These are phyloP conservation scores for Nicotiana attenuata DNA, from an alignment of 257 asterid genomes.

Conservation along the genomic window DNA sequence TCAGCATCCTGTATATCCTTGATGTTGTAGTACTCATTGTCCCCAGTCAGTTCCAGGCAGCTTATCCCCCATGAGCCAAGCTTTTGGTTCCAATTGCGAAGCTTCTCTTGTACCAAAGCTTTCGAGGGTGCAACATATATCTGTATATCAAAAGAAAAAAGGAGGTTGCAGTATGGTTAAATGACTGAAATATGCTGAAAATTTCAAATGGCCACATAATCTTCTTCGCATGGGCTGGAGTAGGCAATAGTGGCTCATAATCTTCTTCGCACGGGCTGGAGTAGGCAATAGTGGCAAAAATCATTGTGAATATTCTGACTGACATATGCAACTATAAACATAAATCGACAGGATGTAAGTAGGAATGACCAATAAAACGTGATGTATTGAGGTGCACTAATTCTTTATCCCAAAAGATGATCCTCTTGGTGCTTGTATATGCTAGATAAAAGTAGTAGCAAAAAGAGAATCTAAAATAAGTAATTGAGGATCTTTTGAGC, in stretches of 20 bases:
- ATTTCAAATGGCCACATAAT: neutral
- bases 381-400: neutral
- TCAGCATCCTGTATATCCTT: conserved; percentile 84
- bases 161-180: neutral
- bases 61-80: conserved; percentile 69
- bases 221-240: neutral
- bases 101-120: conserved; percentile 96
- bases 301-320: neutral
- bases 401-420: neutral
- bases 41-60: conserved; percentile 95
- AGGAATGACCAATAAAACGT: neutral
- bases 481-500: neutral
- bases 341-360: neutral
- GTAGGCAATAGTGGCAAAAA: neutral
- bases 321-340: conserved; percentile 2
- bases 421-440: neutral
- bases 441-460: neutral
- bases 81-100: conserved; percentile 80
- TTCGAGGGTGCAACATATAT: conserved; percentile 93
- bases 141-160: conserved; percentile 34
- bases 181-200: neutral
- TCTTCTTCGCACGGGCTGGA: neutral
- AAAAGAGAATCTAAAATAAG: neutral
- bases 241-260: neutral
- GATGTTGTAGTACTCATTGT: conserved; percentile 61